Evolutionary conservation across 352 stramenopile genomes (phyloP), one percentile per base, ranked within the genome.

Genomic region (Aphanomyces astaci): DNA sequence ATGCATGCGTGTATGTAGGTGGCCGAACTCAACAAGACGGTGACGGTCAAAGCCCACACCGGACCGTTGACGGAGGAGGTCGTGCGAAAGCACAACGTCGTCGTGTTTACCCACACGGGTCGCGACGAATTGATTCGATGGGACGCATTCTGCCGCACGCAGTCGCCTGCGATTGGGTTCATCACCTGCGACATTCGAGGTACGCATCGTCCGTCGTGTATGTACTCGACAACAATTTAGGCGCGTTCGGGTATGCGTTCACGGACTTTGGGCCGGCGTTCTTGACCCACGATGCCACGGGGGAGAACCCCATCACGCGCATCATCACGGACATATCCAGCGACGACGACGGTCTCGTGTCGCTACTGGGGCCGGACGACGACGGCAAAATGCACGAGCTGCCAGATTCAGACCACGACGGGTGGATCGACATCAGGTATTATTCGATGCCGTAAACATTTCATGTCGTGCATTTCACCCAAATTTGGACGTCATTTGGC

Each of bases 21-120:
- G 31, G 84, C 88, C 31, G 91, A 97, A 72, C 78, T 97, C 7
- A 97, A 97, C 80, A 93, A 94, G 73, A 89, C 95, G 78, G 89
- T 96, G 64, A 76, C 73, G 0, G 84, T 97, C 1, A 79, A 76
- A 9, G 80, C 95, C 64, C 81, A 94, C 74, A 71, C 77, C 2
- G 89, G 88, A 0, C 52, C 71, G 27, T 75, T 85, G 5, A 76
- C 73, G 25, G 78, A 83, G 63, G 68, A 60, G 24, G 13, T 80
- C 25, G 73, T 82, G 11, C 63, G 36, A 22, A 25, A 71, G 55
- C 87, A 97, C 75, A 87, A 92, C 32, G 87, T 95, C 54, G 82
- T 97, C 36, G 88, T 98, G 30, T 96, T 96, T 73, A 90, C 87
- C 46, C 74, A 90, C 78, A 84, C 79, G 65, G 69, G 55, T 40